phyloP scores from a whole-genome alignment of 2,329 filamentous ascomycete species.

The Amauroascus niger region DNA sequence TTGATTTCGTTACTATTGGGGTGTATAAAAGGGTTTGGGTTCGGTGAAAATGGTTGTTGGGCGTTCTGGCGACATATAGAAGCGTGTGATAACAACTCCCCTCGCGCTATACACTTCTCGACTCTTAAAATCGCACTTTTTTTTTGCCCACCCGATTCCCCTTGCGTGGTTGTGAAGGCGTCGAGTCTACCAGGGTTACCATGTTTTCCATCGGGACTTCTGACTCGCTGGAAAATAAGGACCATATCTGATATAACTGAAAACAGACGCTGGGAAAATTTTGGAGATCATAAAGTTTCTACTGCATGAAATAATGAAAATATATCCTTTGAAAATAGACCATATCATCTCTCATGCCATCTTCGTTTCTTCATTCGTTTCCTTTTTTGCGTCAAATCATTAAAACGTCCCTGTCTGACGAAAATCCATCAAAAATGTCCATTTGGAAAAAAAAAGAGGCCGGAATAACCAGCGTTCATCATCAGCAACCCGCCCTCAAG shows the following conservation, averaged over 20 bases:
- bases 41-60: background rate
- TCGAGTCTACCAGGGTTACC: no score
- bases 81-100: background rate
- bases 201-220: no score
- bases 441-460: background rate
- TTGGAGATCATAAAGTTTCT: background rate
- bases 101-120: background rate
- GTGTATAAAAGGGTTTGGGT: background rate
- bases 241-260: no score
- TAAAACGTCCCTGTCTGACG: no score
- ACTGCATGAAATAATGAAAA: background rate
- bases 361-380: background rate
- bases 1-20: background rate
- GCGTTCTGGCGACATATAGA: background rate
- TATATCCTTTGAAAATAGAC: background rate
- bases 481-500: background rate
- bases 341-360: background rate
- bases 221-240: no score
- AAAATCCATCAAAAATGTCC: background rate
- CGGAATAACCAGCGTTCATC: background rate
- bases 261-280: no score
- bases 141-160: no score
- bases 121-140: background rate
- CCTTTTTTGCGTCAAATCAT: background rate
- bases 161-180: no score